Evolutionary conservation across 2,329 filamentous ascomycete genomes (phyloP).

Genomic region (Colletotrichum acutatum): DNA sequence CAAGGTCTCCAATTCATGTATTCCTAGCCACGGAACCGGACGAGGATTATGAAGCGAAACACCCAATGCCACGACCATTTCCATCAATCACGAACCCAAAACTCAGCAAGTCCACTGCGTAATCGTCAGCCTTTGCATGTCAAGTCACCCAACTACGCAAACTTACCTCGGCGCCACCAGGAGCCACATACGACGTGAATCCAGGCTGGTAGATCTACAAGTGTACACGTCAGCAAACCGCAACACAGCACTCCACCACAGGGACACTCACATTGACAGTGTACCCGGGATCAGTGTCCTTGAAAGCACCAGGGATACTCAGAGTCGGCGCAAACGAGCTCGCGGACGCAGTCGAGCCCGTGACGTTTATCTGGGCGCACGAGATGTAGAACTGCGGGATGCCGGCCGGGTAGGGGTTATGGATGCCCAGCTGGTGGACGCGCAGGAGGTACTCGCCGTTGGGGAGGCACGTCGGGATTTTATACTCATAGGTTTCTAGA

Average conservation of each 20-base stretch:
- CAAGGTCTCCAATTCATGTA: background rate
- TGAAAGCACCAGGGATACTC: slow-evolving; percentile 55
- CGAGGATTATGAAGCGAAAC: background rate
- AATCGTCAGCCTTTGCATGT: background rate
- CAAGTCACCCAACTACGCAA: background rate
- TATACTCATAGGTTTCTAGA: slow-evolving; percentile 45
- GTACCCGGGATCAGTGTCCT: slow-evolving; percentile 56
- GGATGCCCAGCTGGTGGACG: slow-evolving; percentile 70
- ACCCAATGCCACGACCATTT: background rate
- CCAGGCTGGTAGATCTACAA: slow-evolving; percentile 21
- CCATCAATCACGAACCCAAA: background rate
- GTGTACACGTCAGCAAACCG: background rate
- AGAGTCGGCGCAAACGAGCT: slow-evolving; percentile 45
- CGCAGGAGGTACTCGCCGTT: slow-evolving; percentile 69
- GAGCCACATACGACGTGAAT: slow-evolving; percentile 24
- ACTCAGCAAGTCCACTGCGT: background rate
- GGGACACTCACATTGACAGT: slow-evolving; percentile 52
- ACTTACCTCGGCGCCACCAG: slow-evolving; percentile 28
- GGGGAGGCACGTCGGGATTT: slow-evolving; percentile 62
- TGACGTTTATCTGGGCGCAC: slow-evolving; percentile 59
- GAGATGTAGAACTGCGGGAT: slow-evolving; percentile 60
- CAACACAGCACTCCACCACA: background rate
- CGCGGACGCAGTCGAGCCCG: slow-evolving; percentile 47
- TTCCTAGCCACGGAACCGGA: background rate
- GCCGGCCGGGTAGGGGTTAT: slow-evolving; percentile 59